Base-by-base conservation (phyloP, 495 filamentous ascomycete genomes). In the Penicillium antarcticum region DNA sequence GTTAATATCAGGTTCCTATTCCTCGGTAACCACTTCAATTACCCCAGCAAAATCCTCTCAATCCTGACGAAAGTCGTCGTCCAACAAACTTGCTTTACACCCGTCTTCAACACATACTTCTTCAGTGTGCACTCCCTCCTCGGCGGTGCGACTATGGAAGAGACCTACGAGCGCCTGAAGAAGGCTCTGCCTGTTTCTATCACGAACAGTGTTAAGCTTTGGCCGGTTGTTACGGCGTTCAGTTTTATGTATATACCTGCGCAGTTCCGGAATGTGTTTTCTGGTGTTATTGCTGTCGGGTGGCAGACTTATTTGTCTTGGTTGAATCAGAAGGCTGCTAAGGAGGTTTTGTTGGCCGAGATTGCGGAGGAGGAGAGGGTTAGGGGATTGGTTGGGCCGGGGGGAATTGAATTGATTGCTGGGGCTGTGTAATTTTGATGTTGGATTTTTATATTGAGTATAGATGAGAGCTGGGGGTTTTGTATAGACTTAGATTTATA, bases 281-380 rank as follows among this genome's bases (percentile, higher is more conserved):
- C 87, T 0, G 91, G 80, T 5, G 66, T 81, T 12, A 79, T 91
- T 58, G 91, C 89, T 2, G 85, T 95, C 39, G 87, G 88, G 1
- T 97, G 91, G 91, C 92, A 96, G 71, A 89, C 87, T 3, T 97
- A 97, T 76, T 61, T 97, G 54, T 86, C 82, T 46, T 87, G 83
- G 69, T 69, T 97, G 64, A 96, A 95, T 55, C 80, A 86, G 66
- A 77, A 72, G 53, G 89, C 87, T 4, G 87, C 87, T 56, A 68
- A 71, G 35, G 74, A 83, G 62, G 79, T 78, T 42, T 61, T 61
- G 49, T 59, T 53, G 14, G 60, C 54, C 7, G 72, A 74, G 55
- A 47, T 62, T 19, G 55, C 48, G 48, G 56, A 62, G 10, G 58
- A 60, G 53, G 37, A 51, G 18, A 51, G 24, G 46, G 39, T 43